Conservation (phyloP, 257 asterid genomes). For the Osmanthus fragrans region DNA sequence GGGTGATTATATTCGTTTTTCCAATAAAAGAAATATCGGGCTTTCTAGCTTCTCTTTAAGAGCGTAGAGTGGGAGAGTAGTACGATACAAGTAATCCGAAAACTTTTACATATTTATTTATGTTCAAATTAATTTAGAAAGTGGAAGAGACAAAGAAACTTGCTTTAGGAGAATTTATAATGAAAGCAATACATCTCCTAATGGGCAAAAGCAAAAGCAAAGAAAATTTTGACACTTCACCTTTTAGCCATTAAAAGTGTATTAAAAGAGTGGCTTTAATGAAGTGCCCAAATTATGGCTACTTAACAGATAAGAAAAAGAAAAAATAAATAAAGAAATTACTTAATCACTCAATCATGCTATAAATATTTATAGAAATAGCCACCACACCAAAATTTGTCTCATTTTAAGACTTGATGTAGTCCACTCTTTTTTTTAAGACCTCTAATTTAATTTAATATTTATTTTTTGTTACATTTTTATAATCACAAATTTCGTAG, state of each 20-base stretch:
- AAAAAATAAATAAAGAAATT: background rate
- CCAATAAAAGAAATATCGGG: background rate
- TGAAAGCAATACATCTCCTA: background rate
- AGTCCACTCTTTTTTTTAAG: background rate
- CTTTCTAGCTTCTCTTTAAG: no score
- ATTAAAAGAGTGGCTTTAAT: background rate
- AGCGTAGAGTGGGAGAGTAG: background rate
- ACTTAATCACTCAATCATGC: conserved; percentile 12
- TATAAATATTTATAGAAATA: background rate
- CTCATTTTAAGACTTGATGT: background rate
- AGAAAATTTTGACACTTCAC: background rate
- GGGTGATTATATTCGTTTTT: no score
- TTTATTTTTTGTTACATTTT: no score
- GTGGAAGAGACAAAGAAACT: no score
- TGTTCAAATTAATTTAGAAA: no score
- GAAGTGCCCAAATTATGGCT: background rate
- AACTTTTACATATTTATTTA: no score
- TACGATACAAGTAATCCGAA: no score
- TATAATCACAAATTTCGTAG: no score
- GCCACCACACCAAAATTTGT: background rate
- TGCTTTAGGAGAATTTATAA: no score
- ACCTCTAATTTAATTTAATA: no score
- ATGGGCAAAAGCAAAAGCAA: background rate
- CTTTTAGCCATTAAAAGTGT: background rate
- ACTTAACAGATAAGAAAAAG: background rate